These are phyloP conservation scores for Rutstroemia sp. DNA, from an alignment of 2,329 filamentous ascomycete species.

Conservation along the genomic window DNA sequence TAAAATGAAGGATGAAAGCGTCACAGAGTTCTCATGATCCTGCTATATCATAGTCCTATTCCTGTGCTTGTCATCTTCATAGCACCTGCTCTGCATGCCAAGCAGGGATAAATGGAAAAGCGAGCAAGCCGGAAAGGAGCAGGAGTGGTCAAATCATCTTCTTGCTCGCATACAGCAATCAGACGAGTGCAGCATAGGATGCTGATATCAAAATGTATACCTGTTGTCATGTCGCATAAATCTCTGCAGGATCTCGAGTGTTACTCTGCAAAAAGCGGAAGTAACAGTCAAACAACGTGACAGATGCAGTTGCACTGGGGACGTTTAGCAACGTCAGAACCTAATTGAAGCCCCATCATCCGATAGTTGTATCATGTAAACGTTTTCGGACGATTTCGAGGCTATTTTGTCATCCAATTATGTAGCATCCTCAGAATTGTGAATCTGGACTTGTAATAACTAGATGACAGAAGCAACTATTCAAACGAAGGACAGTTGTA, in stretches of 20 bases:
- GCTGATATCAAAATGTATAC: not conserved
- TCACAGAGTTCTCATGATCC: slow-evolving; percentile 1
- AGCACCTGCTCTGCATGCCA: not conserved
- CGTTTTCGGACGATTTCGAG: not conserved
- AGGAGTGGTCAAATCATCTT: not conserved
- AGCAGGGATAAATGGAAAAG: not conserved
- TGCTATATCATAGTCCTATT: slow-evolving; percentile 4
- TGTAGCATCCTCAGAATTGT: not conserved
- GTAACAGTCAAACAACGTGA: slow-evolving; percentile 2
- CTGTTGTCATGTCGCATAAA: slow-evolving; percentile 5
- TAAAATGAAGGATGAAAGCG: slow-evolving; percentile 1
- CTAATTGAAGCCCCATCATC: slow-evolving; percentile 2
- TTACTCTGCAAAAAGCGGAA: slow-evolving; percentile 5
- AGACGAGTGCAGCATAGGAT: not conserved
- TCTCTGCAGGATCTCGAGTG: slow-evolving; percentile 1
- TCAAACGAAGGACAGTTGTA: too few relatives aligned
- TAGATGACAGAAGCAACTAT: not conserved
- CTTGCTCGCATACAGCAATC: slow-evolving; percentile 1
- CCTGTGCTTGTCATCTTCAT: not conserved
- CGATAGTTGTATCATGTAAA: not conserved
- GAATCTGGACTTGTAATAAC: not conserved
- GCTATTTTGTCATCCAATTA: not conserved
- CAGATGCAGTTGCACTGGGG: slow-evolving; percentile 2
- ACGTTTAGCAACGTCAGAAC: not conserved
- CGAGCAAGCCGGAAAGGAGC: not conserved